Conservation (phyloP, 1,139 yeast genomes). For the Wickerhamomyces sp. region DNA sequence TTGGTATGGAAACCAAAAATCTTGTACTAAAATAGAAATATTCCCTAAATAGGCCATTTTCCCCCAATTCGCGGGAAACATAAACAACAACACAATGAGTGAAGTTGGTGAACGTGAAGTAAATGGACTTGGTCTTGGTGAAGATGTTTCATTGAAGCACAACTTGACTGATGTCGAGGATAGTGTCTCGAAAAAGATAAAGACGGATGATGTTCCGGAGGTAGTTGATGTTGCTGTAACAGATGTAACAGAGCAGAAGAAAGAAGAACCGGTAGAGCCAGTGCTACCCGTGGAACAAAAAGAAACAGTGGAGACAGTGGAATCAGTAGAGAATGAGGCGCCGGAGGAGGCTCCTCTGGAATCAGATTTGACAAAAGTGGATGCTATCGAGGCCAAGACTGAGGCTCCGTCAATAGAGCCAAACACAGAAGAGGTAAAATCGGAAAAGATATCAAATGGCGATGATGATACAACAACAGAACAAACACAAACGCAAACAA, state of each 20-base stretch:
- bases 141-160: slow-evolving; percentile 7
- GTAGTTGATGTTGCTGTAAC: slow-evolving; percentile 5
- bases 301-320: not conserved
- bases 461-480: slow-evolving; percentile 3
- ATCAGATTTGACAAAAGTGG: too few relatives aligned
- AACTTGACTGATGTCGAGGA: slow-evolving; percentile 6
- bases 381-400: too few relatives aligned
- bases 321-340: not conserved
- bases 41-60: slow-evolving; percentile 1
- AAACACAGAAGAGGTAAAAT: not conserved
- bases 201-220: slow-evolving; percentile 7
- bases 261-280: not conserved
- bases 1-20: slow-evolving; percentile 5
- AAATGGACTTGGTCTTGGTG: not conserved
- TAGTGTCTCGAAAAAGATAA: slow-evolving; percentile 4
- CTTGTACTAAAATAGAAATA: slow-evolving; percentile 1
- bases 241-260: not conserved
- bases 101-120: not conserved
- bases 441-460: not conserved
- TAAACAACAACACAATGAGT: slow-evolving; percentile 3
- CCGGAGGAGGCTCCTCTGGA: not conserved
- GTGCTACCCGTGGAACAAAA: not conserved
- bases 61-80: not conserved
- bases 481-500: slow-evolving; percentile 3
- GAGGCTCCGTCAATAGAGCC: too few relatives aligned